phyloP scores from a whole-genome alignment of 1,284 basidiomycete species.

The Clitocybe nebularis region DNA sequence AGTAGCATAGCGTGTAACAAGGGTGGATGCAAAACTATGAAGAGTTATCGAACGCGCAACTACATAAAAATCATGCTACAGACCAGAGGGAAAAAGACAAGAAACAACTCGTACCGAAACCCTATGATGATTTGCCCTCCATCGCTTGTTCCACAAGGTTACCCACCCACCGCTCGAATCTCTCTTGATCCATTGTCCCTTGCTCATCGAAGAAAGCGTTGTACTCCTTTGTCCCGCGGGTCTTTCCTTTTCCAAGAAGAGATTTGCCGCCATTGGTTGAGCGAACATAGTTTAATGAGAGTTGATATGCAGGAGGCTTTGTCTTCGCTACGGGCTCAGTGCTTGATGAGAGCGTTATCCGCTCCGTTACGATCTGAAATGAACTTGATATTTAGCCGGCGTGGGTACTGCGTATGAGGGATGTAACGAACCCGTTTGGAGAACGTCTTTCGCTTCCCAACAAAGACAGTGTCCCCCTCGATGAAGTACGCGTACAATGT shows the following conservation, averaged over 20 bases:
- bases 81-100: neutral
- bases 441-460: slow-evolving; percentile 80
- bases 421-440: slow-evolving; percentile 67
- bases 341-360: slow-evolving; percentile 67
- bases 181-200: slow-evolving; percentile 65
- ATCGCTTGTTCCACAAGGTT: slow-evolving; percentile 59
- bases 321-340: slow-evolving; percentile 48
- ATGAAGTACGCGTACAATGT: slow-evolving; percentile 78
- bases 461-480: slow-evolving; percentile 77
- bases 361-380: slow-evolving; percentile 75
- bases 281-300: slow-evolving; percentile 65
- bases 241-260: slow-evolving; percentile 61
- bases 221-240: slow-evolving; percentile 49
- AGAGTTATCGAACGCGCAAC: neutral
- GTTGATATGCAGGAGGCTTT: slow-evolving; percentile 55
- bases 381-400: slow-evolving; percentile 1
- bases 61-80: neutral
- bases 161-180: slow-evolving; percentile 72
- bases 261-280: slow-evolving; percentile 77
- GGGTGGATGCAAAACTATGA: neutral
- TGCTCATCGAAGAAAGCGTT: slow-evolving; percentile 68
- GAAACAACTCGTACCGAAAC: neutral
- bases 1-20: neutral
- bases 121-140: slow-evolving; percentile 42
- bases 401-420: slow-evolving; percentile 1